phyloP scores from a whole-genome alignment of 192 early-diverging fungal species.

The Rhizophagus sp. region DNA sequence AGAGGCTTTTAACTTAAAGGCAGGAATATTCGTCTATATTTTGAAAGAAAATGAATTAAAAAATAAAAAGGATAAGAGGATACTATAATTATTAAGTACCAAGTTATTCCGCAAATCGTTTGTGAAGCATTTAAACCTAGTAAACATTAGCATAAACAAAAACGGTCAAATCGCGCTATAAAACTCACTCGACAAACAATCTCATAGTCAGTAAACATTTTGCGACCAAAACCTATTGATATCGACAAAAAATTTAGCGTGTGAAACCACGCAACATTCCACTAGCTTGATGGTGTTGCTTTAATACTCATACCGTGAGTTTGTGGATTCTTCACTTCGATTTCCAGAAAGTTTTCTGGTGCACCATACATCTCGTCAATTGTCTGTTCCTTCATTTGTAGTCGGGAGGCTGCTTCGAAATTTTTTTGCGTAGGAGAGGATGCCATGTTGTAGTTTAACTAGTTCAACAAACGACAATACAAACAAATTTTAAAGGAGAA shows the following conservation, averaged over 20 bases:
- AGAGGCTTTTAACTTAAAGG: conserved; percentile 86
- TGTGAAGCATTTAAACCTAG: background rate
- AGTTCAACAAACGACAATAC: background rate
- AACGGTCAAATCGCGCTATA: background rate
- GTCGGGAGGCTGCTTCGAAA: conserved; percentile 25
- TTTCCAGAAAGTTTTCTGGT: conserved; percentile 97
- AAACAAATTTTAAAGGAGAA: background rate
- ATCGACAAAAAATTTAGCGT: background rate
- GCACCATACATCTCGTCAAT: conserved; percentile 76
- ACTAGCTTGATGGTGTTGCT: background rate
- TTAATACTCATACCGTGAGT: conserved; percentile 62
- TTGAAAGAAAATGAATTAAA: conserved; percentile 26
- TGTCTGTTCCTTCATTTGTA: conserved; percentile 54
- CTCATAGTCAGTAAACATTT: conserved; percentile 95
- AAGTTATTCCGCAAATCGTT: background rate
- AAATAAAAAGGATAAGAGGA: background rate
- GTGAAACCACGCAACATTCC: background rate
- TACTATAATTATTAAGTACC: conserved; percentile 5
- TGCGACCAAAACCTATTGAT: conserved; percentile 62
- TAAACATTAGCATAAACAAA: background rate
- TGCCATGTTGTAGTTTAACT: background rate
- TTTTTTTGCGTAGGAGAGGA: conserved; percentile 16
- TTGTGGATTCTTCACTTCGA: conserved; percentile 89
- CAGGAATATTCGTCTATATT: conserved; percentile 90
- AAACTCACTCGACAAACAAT: conserved; percentile 83